Evolutionary conservation across 176 grass and related monocot species (phyloP).

Genomic region (Poa pratensis): DNA sequence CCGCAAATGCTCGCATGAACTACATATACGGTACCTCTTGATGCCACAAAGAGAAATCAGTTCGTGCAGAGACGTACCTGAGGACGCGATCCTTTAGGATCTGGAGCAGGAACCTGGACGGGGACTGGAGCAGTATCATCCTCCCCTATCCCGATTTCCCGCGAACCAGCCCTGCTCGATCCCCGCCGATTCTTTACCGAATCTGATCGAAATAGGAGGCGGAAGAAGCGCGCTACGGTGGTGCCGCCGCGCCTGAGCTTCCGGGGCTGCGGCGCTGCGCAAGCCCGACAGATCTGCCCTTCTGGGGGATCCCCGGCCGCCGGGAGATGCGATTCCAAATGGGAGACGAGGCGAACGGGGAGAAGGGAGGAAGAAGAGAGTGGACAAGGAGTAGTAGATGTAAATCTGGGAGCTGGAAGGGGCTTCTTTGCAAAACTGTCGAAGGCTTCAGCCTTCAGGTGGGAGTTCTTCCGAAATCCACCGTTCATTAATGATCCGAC

Average conservation of each 20-base stretch:
- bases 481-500: background rate
- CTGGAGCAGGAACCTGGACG: conserved; percentile 95
- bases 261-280: conserved; percentile 10
- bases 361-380: conserved; percentile 22
- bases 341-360: conserved; percentile 34
- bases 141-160: conserved; percentile 34
- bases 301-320: conserved; percentile 10
- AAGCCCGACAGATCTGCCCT: conserved; percentile 22
- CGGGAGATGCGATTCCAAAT: conserved; percentile 33
- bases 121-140: conserved; percentile 97
- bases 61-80: conserved; percentile 47
- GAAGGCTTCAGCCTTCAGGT: background rate
- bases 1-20: conserved; percentile 8
- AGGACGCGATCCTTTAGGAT: conserved; percentile 90
- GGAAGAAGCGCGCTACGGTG: background rate
- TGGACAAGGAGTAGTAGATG: background rate
- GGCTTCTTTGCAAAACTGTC: conserved; percentile 24
- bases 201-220: background rate
- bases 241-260: conserved; percentile 18
- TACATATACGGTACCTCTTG: background rate
- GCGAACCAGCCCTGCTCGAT: conserved; percentile 9
- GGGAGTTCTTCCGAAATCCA: background rate
- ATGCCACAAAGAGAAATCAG: background rate
- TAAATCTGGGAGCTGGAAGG: background rate
- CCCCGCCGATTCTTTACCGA: background rate